These are phyloP conservation scores for Ostreobium quekettii DNA, from an alignment of 139 green algal genomes.

Conservation along the genomic window DNA sequence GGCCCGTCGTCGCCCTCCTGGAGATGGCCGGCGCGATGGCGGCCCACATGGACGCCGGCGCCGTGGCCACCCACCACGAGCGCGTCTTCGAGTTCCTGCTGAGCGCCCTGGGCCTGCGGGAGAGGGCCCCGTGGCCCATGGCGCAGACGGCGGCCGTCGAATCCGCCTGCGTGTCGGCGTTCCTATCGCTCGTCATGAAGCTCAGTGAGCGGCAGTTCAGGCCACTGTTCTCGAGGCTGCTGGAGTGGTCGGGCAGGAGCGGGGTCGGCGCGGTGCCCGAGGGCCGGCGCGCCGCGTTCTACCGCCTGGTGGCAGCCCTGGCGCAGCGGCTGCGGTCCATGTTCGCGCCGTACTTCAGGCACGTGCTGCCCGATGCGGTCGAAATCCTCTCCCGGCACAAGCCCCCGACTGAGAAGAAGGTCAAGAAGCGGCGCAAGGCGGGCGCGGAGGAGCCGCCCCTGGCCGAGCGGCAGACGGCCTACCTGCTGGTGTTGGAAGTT, in stretches of 20 bases:
- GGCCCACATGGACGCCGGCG: slow-evolving; percentile 39
- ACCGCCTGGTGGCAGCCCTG: slow-evolving; percentile 44
- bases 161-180: slow-evolving; percentile 32
- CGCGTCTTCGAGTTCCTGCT: slow-evolving; percentile 64
- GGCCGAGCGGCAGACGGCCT: slow-evolving; percentile 19
- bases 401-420: slow-evolving; percentile 39
- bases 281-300: slow-evolving; percentile 33
- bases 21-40: slow-evolving; percentile 18
- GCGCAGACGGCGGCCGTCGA: slow-evolving; percentile 35
- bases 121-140: slow-evolving; percentile 24
- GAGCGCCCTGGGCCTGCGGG: slow-evolving; percentile 59
- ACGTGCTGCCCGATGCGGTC: slow-evolving; percentile 46
- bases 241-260: slow-evolving; percentile 63
- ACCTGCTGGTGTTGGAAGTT: slow-evolving; percentile 43
- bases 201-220: slow-evolving; percentile 82
- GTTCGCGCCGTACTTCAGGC: slow-evolving; percentile 75
- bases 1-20: slow-evolving; percentile 32
- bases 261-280: background rate
- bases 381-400: slow-evolving; percentile 33
- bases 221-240: slow-evolving; percentile 77
- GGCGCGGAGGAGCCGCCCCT: slow-evolving; percentile 3
- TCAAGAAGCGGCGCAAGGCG: slow-evolving; percentile 24
- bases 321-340: slow-evolving; percentile 63
- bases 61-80: slow-evolving; percentile 43
- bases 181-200: slow-evolving; percentile 76